Conservation (phyloP, 345 rosid genomes). For the Citrus reticulata region DNA sequence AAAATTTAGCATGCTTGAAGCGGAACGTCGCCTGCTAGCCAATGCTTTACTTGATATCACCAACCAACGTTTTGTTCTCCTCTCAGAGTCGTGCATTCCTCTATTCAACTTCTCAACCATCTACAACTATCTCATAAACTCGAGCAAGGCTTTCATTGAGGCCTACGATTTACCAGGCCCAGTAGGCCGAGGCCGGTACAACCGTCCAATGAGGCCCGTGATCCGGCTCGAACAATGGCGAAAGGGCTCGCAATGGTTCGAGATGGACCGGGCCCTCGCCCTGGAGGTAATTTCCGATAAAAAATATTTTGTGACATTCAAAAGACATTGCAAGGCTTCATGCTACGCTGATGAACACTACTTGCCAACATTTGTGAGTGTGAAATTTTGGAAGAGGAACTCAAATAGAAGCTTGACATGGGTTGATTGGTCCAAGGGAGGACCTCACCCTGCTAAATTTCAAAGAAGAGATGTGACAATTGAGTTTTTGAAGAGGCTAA, state of each 20-base stretch:
- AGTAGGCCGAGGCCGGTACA: conserved; percentile 73
- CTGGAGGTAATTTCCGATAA: conserved; percentile 52
- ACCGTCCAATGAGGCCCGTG: conserved; percentile 38
- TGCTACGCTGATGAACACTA: conserved; percentile 85
- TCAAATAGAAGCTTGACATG: conserved; percentile 63
- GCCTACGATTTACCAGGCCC: conserved; percentile 51
- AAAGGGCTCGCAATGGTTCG: conserved; percentile 94
- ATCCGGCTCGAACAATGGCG: conserved; percentile 54
- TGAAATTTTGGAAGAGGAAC: conserved; percentile 40
- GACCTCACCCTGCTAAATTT: conserved; percentile 71
- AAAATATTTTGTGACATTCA: conserved; percentile 40
- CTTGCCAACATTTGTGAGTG: conserved; percentile 55
- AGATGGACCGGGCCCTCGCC: conserved; percentile 64
- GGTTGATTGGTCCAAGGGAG: conserved; percentile 79
- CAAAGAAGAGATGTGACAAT: conserved; percentile 31
- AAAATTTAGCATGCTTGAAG: conserved; percentile 63
- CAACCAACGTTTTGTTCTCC: conserved; percentile 77
- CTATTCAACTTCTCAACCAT: conserved; percentile 67
- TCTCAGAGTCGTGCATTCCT: conserved; percentile 83
- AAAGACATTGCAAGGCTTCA: conserved; percentile 30
- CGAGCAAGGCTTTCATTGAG: conserved; percentile 41
- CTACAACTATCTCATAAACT: conserved; percentile 54
- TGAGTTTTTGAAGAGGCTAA: conserved; percentile 50
- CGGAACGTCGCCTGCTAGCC: conserved; percentile 74
- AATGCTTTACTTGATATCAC: conserved; percentile 65